Percentiles rank a stretch among this genome's conserved stretches.
These are phyloP conservation scores for Penstemon newberryi DNA, from an alignment of 257 asterid species.

Conservation along the genomic window DNA sequence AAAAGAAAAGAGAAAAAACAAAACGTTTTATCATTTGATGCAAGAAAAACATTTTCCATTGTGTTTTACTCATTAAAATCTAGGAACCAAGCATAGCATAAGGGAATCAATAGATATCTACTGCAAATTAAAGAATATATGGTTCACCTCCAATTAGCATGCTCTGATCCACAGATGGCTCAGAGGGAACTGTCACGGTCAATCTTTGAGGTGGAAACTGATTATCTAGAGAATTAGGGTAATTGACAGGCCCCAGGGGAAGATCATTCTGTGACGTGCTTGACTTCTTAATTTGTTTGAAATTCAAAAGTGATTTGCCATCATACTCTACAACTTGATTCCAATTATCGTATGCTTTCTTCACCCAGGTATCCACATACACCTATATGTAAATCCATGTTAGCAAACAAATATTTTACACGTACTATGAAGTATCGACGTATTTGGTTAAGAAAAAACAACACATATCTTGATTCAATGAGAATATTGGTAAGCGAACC, in stretches of 20 bases:
- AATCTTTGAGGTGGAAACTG: conserved; percentile 55
- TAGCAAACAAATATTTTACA: neutral
- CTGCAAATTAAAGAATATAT: neutral
- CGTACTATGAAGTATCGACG: no score
- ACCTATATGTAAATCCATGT: conserved; percentile 42
- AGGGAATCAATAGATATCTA: neutral
- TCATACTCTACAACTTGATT: conserved; percentile 89
- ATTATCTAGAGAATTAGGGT: conserved; percentile 58
- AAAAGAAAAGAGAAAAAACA: no score
- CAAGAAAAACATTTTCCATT: no score
- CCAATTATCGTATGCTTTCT: conserved; percentile 96
- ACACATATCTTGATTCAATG: conserved; percentile 7
- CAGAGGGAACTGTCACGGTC: conserved; percentile 48
- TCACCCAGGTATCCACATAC: conserved; percentile 78
- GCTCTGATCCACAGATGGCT: conserved; percentile 56
- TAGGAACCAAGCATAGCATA: neutral
- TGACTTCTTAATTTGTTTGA: conserved; percentile 60
- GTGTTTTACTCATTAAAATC: no score
- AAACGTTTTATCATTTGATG: no score
- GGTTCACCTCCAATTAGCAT: conserved; percentile 68
- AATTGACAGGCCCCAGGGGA: conserved; percentile 57
- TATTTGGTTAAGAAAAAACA: no score
- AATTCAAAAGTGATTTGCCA: conserved; percentile 74
- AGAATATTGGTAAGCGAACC: conserved; percentile 44
- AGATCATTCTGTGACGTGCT: conserved; percentile 45